phyloP scores from a whole-genome alignment of 768 basidiomycete genomes.

The Mycena galericulata region DNA sequence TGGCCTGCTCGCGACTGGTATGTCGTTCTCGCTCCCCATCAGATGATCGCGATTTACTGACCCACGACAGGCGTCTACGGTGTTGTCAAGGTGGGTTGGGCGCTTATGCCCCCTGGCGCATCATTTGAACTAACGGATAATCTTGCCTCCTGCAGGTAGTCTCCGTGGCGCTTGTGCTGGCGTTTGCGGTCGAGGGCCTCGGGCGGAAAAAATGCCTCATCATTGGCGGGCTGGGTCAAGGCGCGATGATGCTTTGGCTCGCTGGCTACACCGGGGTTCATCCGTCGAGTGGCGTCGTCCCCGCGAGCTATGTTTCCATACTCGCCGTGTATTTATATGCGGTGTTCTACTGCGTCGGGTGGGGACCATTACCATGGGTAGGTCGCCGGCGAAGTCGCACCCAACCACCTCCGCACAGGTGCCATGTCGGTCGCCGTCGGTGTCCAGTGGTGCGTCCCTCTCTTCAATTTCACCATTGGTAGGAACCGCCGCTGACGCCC shows the following conservation, averaged over 20 bases:
- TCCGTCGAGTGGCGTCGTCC: conserved; percentile 43
- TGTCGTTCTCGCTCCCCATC: conserved; percentile 10
- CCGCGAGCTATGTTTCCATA: conserved; percentile 58
- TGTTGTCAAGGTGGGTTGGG: conserved; percentile 47
- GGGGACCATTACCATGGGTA: conserved; percentile 55
- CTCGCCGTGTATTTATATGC: conserved; percentile 61
- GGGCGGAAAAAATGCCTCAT: conserved; percentile 65
- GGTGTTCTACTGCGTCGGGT: conserved; percentile 59
- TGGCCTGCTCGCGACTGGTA: conserved; percentile 64
- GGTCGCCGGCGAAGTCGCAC: conserved; percentile 57
- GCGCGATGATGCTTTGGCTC: conserved; percentile 60
- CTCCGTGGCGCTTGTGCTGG: conserved; percentile 53
- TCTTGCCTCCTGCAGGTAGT: conserved; percentile 31
- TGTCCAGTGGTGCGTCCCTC: conserved; percentile 49
- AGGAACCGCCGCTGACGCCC: background rate
- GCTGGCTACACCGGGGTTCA: conserved; percentile 55
- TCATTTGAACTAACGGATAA: background rate
- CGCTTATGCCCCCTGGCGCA: background rate
- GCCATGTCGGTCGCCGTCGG: conserved; percentile 53
- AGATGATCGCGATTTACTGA: conserved; percentile 17
- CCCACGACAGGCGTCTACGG: conserved; percentile 46
- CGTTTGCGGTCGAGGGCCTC: conserved; percentile 59
- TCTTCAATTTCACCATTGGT: background rate
- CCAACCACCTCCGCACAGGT: conserved; percentile 57
- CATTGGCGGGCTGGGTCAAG: conserved; percentile 63